Evolutionary conservation across 73 alveolate genomes (phyloP), one percentile per base, ranked within the genome.

Genomic region (Paraurostyla sp.): DNA sequence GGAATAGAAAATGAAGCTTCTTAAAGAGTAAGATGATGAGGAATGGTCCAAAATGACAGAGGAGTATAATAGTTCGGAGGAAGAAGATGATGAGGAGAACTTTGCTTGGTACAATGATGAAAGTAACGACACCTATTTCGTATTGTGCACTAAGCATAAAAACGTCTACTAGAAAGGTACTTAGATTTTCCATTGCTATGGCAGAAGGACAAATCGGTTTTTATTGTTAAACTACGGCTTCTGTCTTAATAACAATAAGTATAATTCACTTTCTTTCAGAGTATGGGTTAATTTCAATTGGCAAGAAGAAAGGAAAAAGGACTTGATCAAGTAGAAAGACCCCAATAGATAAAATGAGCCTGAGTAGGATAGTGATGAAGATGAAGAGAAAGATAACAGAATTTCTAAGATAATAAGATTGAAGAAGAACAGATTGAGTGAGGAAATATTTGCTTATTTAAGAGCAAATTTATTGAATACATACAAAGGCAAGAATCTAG

Each of bases 171-270:
- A 81, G n/a, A 71, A 69, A 29, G 94, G 94, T 0, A 68, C 76
- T 40, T 80, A 92, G 48, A 57, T 92, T 36, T 84, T 76, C 71
- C 92, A 92, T 48, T 92, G 93, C 57, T 92, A 92, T 56, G 96
- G 96, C 3, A 25, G 94, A 4, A 76, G 96, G 50, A 78, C 96
- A 0, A 92, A 92, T 41, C 52, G 90, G 23, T 87, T 78, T 65
- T 50, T 92, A 25, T 25, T 92, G 27, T 59, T 73, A 18, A 52
- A 87, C 84, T 91, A 91, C 38, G 96, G 96, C 0, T 91, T 91
- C 75, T 69, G 90, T 35, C 85, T 71, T 33, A 58, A 52, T 20
- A 80, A 86, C 29, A 91, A 91, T 42, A 65, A 91, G 33, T 91
- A 91, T 83, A 87, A 91, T 49, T 91, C 92, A 11, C 83, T 82